Evolutionary conservation across 805 yeast genomes (phyloP).

Genomic region (Kazachstania taianensis): DNA sequence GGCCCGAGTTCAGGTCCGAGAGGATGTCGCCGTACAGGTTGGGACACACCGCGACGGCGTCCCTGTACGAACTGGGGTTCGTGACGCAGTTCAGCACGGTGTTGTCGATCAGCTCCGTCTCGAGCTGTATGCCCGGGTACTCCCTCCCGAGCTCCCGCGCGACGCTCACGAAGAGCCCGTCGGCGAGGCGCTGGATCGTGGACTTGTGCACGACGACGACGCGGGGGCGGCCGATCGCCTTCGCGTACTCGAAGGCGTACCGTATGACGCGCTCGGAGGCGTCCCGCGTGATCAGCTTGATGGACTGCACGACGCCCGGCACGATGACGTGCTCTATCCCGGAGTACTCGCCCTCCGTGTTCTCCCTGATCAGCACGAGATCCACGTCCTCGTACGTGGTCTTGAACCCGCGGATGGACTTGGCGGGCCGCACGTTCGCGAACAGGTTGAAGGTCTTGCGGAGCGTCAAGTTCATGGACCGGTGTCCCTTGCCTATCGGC

Average conservation of each 20-base stretch:
- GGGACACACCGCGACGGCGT: conserved; percentile 93
- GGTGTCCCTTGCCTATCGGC: conserved; percentile 98
- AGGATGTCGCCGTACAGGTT: conserved; percentile 98
- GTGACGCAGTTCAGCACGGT: conserved; percentile 84
- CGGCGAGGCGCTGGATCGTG: conserved; percentile 94
- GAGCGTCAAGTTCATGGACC: conserved; percentile 90
- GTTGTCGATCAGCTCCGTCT: conserved; percentile 87
- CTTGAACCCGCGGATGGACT: conserved; percentile 84
- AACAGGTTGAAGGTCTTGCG: conserved; percentile 94
- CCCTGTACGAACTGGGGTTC: conserved; percentile 76
- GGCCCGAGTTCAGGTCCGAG: conserved; percentile 95
- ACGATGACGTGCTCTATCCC: conserved; percentile 98
- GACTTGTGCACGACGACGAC: conserved; percentile 96
- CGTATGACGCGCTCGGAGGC: conserved; percentile 95
- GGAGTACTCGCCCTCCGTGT: conserved; percentile 99
- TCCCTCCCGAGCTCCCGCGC: conserved; percentile 85
- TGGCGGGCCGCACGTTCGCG: conserved; percentile 97
- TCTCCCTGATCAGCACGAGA: conserved; percentile 94
- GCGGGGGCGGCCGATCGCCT: conserved; percentile 75
- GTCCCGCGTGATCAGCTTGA: conserved; percentile 90
- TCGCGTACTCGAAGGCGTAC: conserved; percentile 95
- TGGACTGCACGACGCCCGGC: conserved; percentile 97
- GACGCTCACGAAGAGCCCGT: conserved; percentile 88
- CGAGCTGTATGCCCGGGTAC: conserved; percentile 81
- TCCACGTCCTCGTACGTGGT: conserved; percentile 77